phyloP scores from a whole-genome alignment of 805 yeast species.

The Starmerella apicola region DNA sequence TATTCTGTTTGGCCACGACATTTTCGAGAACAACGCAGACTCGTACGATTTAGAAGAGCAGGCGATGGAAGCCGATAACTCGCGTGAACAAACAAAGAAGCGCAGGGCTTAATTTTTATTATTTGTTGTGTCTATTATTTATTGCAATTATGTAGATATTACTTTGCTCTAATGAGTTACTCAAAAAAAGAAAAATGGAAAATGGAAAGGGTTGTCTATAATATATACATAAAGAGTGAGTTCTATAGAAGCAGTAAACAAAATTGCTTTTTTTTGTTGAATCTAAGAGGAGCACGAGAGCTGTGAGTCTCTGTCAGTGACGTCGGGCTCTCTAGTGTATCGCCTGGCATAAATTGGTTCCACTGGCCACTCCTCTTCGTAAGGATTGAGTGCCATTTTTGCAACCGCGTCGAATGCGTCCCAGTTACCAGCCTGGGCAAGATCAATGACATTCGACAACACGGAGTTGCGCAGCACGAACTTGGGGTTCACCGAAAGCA shows the following conservation, averaged over 20 bases:
- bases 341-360: slow-evolving; percentile 43
- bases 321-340: slow-evolving; percentile 38
- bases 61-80: not conserved
- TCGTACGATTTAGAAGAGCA: slow-evolving; percentile 10
- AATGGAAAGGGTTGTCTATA: no score
- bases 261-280: no score
- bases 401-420: slow-evolving; percentile 46
- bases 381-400: slow-evolving; percentile 67
- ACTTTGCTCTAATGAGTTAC: not conserved
- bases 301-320: slow-evolving; percentile 48
- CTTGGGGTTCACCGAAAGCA: slow-evolving; percentile 51
- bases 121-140: not conserved
- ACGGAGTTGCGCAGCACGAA: slow-evolving; percentile 82
- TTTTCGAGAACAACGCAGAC: slow-evolving; percentile 19
- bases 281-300: slow-evolving; percentile 54
- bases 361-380: slow-evolving; percentile 47
- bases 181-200: no score
- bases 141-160: not conserved
- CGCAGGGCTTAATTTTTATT: not conserved
- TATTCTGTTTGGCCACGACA: slow-evolving; percentile 18
- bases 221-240: no score
- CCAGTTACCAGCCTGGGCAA: slow-evolving; percentile 41
- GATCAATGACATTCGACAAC: slow-evolving; percentile 63
- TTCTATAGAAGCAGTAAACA: no score
- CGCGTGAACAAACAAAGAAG: not conserved